Conservation (phyloP, 306 rosid genomes). For the Betula pendula region DNA sequence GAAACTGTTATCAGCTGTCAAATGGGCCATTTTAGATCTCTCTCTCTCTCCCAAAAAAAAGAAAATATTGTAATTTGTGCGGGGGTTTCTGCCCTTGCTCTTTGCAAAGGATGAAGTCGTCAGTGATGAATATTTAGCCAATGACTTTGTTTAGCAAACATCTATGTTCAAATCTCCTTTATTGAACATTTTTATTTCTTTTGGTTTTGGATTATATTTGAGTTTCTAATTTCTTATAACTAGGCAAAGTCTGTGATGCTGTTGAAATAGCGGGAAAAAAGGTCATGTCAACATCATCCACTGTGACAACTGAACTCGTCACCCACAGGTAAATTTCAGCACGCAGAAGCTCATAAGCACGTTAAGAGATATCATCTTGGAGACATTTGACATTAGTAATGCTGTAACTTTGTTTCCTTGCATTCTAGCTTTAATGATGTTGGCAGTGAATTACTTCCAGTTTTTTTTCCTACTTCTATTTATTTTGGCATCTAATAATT, state of each 20-base stretch:
- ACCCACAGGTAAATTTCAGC: slow-evolving; percentile 64
- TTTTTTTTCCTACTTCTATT: not conserved
- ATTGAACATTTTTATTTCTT: slow-evolving; percentile 11
- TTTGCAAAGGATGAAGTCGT: slow-evolving; percentile 8
- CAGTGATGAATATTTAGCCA: slow-evolving; percentile 10
- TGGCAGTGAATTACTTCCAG: not conserved
- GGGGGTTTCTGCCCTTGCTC: not conserved
- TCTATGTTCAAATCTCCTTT: slow-evolving; percentile 16
- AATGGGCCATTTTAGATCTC: slow-evolving; percentile 1
- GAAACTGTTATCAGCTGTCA: not conserved
- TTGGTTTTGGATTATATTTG: slow-evolving; percentile 4
- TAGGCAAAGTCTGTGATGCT: slow-evolving; percentile 89
- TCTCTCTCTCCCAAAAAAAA: not conserved
- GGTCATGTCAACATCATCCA: slow-evolving; percentile 84
- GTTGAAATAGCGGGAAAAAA: slow-evolving; percentile 90
- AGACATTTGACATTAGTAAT: not conserved
- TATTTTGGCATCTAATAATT: not conserved
- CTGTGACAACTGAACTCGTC: slow-evolving; percentile 85
- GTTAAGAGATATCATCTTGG: slow-evolving; percentile 10
- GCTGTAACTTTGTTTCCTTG: slow-evolving; percentile 10
- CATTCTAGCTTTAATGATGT: slow-evolving; percentile 5
- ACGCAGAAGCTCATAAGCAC: not conserved
- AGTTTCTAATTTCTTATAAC: slow-evolving; percentile 27
- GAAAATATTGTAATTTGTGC: no score
- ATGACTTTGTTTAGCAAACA: not conserved